A percentile compares a stretch with the other conserved stretches of the same genome.
phyloP scores from a whole-genome alignment of 2,329 filamentous ascomycete species.

The Herpotrichia juniperi region DNA sequence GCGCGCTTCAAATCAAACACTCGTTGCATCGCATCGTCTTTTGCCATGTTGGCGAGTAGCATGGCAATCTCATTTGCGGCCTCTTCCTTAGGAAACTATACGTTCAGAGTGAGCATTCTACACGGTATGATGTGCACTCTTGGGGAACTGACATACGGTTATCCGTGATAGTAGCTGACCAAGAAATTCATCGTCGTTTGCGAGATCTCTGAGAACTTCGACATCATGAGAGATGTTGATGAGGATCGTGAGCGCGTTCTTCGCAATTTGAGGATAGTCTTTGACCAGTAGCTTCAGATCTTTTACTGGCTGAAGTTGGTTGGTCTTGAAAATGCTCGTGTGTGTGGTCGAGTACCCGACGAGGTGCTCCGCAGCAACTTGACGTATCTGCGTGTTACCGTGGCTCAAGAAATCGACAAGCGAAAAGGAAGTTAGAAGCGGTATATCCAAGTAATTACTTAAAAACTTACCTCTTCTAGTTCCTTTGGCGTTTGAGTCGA shows the following conservation, averaged over 20 bases:
- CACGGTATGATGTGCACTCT: neutral
- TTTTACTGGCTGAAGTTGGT: slow-evolving; percentile 77
- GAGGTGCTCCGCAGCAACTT: slow-evolving; percentile 81
- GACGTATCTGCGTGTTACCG: slow-evolving; percentile 87
- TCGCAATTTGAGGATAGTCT: slow-evolving; percentile 89
- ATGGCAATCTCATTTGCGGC: slow-evolving; percentile 87
- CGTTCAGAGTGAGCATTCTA: neutral
- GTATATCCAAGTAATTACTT: neutral
- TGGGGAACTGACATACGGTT: slow-evolving; percentile 68
- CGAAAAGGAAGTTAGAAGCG: slow-evolving; percentile 51
- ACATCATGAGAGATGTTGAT: slow-evolving; percentile 82
- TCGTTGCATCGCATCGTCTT: slow-evolving; percentile 74
- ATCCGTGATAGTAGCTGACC: slow-evolving; percentile 74
- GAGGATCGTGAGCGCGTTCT: slow-evolving; percentile 88
- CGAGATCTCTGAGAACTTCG: slow-evolving; percentile 74
- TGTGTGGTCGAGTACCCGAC: slow-evolving; percentile 82
- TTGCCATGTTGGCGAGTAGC: slow-evolving; percentile 90
- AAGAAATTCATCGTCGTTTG: slow-evolving; percentile 80
- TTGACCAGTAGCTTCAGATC: slow-evolving; percentile 86
- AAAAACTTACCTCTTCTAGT: slow-evolving; percentile 53
- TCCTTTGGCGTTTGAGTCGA: slow-evolving; percentile 53
- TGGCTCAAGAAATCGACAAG: slow-evolving; percentile 93
- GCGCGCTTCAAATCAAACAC: slow-evolving; percentile 72
- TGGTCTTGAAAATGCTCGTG: slow-evolving; percentile 81
- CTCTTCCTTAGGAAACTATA: slow-evolving; percentile 73